Base-by-base conservation (phyloP, 225 moss, liverwort and hornwort species). In the Sphagnum contortum region DNA sequence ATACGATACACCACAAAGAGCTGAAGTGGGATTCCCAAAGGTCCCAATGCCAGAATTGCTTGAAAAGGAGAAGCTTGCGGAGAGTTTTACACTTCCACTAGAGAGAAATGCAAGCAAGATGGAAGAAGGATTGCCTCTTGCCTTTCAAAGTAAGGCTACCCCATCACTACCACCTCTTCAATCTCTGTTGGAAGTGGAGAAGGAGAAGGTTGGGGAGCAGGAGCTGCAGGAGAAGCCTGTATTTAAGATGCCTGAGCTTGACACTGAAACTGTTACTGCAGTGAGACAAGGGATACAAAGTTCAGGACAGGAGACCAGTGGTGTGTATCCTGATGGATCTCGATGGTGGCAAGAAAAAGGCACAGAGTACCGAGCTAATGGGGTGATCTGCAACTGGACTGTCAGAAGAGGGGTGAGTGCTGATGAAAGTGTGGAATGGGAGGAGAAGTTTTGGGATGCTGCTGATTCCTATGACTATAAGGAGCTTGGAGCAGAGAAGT, bases 371-470 rank as follows among this genome's bases (percentile, higher is more conserved):
- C 77, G 87, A 67, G 81, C 80, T 7, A 79, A 89, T 55, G 90
- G 90, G 55, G 85, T 93, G 6, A 65, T 78, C 0, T 98, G 89
- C 66, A 82, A 76, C 54, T 98, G 96, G 96, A 98, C 96, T 8
- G 62, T 87, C 4, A 76, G 89, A 67, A 72, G 89, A 73, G 96
- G 96, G 47, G 93, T 93, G 0, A 98, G 83, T 81, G 93, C 79
- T 0, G 91, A 98, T 57, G 90, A 77, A 66, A 80, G 80, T 48
- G 90, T 92, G 45, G 96, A 98, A 67, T 98, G 96, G 96, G 83
- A 93, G 75, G 93, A 89, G 71, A 93, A 98, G 73, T 93, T 93
- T 49, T 93, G 96, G 91, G 96, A 98, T 64, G 96, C 96, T 9
- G 82, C 80, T 47, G 93, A 89, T 77, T 66, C 83, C 47, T 93